Evolutionary conservation across 1,284 basidiomycete species (phyloP).

Genomic region (Rhodofomes roseus): DNA sequence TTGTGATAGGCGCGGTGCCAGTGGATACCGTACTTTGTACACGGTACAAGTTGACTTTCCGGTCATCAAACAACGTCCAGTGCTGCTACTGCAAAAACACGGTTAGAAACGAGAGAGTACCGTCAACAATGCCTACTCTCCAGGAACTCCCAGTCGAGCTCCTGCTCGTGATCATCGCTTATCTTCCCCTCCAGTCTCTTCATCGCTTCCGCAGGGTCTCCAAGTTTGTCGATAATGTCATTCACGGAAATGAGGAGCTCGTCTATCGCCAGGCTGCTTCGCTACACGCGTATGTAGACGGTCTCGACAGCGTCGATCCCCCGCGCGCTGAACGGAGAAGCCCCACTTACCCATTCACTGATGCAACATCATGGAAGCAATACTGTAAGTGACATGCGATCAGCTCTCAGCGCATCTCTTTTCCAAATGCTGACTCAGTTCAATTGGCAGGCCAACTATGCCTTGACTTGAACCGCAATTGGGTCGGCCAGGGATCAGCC

Average conservation of each 20-base stretch:
- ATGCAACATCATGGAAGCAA: conserved; percentile 46
- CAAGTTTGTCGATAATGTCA: conserved; percentile 41
- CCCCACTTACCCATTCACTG: conserved; percentile 28
- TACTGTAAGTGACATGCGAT: conserved; percentile 45
- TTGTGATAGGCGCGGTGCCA: no score
- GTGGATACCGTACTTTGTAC: no score
- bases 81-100: no score
- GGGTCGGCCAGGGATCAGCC: conserved; percentile 49
- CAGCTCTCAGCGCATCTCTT: neutral
- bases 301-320: conserved; percentile 18
- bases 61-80: no score
- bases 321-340: conserved; percentile 28
- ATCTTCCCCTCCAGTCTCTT: conserved; percentile 43
- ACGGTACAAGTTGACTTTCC: no score
- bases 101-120: no score
- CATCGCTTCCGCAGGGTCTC: conserved; percentile 33
- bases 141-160: conserved; percentile 47
- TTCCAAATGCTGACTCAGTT: conserved; percentile 29
- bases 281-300: conserved; percentile 40
- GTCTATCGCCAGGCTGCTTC: conserved; percentile 53
- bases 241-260: conserved; percentile 39
- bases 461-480: conserved; percentile 45
- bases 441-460: conserved; percentile 31
- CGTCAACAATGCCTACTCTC: no score
- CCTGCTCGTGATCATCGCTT: conserved; percentile 39